Evolutionary conservation across 1,284 basidiomycete genomes (phyloP), one percentile per base, ranked within the genome.

Genomic region (Cryptococcus neoformans): DNA sequence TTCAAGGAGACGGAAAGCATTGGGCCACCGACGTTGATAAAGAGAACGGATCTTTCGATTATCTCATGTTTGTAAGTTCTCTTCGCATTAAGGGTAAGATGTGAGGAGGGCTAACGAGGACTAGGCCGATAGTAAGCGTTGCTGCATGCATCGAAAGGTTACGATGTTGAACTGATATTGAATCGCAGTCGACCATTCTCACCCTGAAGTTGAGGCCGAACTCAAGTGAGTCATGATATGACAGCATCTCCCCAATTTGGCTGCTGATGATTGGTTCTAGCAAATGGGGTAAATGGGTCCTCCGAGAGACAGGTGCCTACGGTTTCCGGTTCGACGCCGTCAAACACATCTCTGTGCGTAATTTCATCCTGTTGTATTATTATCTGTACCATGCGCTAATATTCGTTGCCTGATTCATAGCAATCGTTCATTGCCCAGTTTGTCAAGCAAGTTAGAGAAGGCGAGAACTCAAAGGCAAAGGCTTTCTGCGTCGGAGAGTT

Each of bases 311-410:
- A 1, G 87, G 87, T 4, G 89, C 86, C 9, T 80, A 81, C 35
- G 92, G 92, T 3, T 92, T 93, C 76, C 82, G 92, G 46, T 82
- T 94, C 40, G 92, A 94, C 67, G 92, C 92, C 10, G 89, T 92
- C 67, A 94, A 93, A 72, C 75, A 76, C 64, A 76, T 76, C 51
- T 75, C 73, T 3, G 28, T 44, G 17, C 6, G 10, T 37, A 11
- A 17, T 17, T 2, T 12, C n/a, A 16, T 21, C 6, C 11, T 11
- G 7, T 12, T 9, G 11, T 49, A 21, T 36, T 16, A 21, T 6
- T 21, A 21, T 28, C n/a, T 21, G 14, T 21, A 14, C 16, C 6
- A 12, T 41, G 8, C 11, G 37, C 16, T 48, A 9, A 11, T 4
- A 49, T 4, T 42, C 39, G 28, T 35, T 37, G 7, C 14, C 12